Evolutionary conservation across 2,329 filamentous ascomycete species (phyloP), one percentile per base, ranked within the genome.

Genomic region (Ophiostoma sp.): DNA sequence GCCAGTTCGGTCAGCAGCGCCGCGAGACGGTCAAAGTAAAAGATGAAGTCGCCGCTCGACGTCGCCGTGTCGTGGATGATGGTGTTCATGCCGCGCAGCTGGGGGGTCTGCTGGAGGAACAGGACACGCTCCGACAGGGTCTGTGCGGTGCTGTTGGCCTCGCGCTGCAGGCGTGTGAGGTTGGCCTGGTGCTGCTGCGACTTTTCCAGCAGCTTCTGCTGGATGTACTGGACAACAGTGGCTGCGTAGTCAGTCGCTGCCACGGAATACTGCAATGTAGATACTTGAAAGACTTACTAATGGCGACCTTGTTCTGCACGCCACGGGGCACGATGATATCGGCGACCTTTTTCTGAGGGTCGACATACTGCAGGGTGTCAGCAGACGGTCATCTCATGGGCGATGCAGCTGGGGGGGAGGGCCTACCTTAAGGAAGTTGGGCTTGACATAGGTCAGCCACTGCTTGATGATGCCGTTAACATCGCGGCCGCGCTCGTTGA

Each of bases 391-490:
- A n/a, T 52, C 48, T 52, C 17, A 17, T 54, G n/a, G 17, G n/a
- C 48, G 17, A 54, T 20, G 17, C 15, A 57, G 17, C 8, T 1
- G 35, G 11, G 10, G 27, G 11, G 5, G 67, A 1, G 39, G 27
- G 13, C 85, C 85, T 80, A 65, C 62, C 35, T 90, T 92, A 79
- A 94, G 91, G 76, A 96, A 98, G 77, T 98, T 98, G 3, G 95
- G 95, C 80, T 99, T 99, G 62, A 99, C 95, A 77, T 91, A 99
- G 13, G 82, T 83, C 78, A 98, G 97, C 95, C 95, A 99, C 79
- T 99, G 95, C 80, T 98, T 98, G 79, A 99, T 94, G 76, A 94
- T 94, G 57, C 95, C 95, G 77, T 97, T 91, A 70, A 98, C 91
- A 76, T 97, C 94, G 77, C 95, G 87, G 3, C 92, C 65, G 76